These are phyloP conservation scores for Penicillium bialowiezense DNA, from an alignment of 495 filamentous ascomycete species.

Conservation along the genomic window DNA sequence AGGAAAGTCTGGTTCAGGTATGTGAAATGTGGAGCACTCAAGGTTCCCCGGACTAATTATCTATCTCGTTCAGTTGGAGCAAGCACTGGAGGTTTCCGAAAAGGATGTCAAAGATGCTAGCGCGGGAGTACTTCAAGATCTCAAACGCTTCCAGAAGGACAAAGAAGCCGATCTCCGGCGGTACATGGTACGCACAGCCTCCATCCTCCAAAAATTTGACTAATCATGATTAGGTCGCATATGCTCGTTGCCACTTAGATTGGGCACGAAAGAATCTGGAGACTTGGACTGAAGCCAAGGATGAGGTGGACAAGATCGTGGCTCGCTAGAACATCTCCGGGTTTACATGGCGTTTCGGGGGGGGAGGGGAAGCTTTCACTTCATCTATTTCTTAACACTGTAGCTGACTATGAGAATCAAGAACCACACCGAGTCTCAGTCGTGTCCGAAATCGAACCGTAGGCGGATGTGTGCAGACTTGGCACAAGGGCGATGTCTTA, in stretches of 20 bases:
- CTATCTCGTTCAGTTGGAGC: slow-evolving; percentile 67
- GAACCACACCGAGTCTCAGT: no score
- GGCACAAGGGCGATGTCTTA: slow-evolving; percentile 10
- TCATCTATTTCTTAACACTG: not conserved
- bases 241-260: slow-evolving; percentile 90
- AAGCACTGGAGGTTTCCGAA: slow-evolving; percentile 79
- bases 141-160: slow-evolving; percentile 87
- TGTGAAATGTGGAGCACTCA: slow-evolving; percentile 10
- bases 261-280: slow-evolving; percentile 98
- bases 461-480: no score
- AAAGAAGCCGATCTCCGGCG: slow-evolving; percentile 91
- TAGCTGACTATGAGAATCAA: not conserved
- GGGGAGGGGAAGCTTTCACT: not conserved
- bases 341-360: not conserved
- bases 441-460: no score
- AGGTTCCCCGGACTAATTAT: slow-evolving; percentile 6
- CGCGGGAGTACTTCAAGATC: slow-evolving; percentile 76
- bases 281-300: slow-evolving; percentile 91
- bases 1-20: slow-evolving; percentile 66
- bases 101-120: slow-evolving; percentile 92
- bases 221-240: slow-evolving; percentile 65
- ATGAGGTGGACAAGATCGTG: slow-evolving; percentile 88
- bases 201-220: not conserved
- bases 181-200: slow-evolving; percentile 75
- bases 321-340: slow-evolving; percentile 37